Evolutionary conservation across 2,329 filamentous ascomycete species (phyloP), one percentile per base, ranked within the genome.

Genomic region (Diaporthe vaccinii): DNA sequence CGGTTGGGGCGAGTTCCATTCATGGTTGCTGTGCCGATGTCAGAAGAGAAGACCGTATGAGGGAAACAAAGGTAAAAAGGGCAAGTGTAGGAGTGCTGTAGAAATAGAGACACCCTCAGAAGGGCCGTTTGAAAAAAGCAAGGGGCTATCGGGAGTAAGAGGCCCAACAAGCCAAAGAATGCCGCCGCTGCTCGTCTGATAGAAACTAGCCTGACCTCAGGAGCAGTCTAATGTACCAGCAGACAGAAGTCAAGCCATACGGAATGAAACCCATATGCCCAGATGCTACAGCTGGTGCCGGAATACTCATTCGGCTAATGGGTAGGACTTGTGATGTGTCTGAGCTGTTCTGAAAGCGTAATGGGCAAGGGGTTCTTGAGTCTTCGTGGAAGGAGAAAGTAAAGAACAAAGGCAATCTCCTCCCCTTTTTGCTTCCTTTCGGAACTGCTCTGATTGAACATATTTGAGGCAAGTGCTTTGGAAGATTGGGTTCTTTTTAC

Each of bases 1-100:
- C 58, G 61, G 44, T 62, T 62, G 28, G 49, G 10, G n/a, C 71
- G 71, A 20, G 28, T 53, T 41, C 61, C 51, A 17, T 62, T 65
- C 71, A 73, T 73, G 46, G 25, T 36, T 46, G 49, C 71, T 73
- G n/a, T 34, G 3, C 20, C 10, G 5, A 28, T 55, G 46, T 41
- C 14, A 53, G 46, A 25, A 3, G 44, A 51, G 22, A 17, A 2
- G 10, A 20, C 3, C 39, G 20, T 9, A 39, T 14, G 3, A 3
- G 15, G 57, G 31, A 39, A 39, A 14, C 20, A 2, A n/a, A 14
- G 12, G 3, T 6, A 3, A 55, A 15, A 41, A 5, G 14, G 17
- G 36, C 3, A 17, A 59, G 34, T 39, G 34, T 36, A 0, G 31
- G 15, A 59, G 22, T 39, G 31, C 31, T 34, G 57, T 6, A 25